Percentiles rank a stretch among this genome's conserved stretches.
Conservation (phyloP, 2,329 filamentous ascomycete species). For the Claviceps pusilla region DNA sequence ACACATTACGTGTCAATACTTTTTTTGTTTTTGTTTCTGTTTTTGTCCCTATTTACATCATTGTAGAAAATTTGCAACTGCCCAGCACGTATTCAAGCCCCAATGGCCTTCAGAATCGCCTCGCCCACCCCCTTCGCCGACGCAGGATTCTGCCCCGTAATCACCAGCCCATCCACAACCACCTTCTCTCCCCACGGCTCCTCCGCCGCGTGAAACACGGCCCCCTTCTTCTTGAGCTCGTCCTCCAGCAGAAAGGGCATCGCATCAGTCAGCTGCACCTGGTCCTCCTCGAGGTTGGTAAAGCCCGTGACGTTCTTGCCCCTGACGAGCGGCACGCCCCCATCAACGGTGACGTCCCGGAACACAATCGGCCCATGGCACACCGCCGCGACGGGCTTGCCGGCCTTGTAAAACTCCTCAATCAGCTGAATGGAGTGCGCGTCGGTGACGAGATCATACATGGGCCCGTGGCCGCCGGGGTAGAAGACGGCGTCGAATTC, state of each 20-base stretch:
- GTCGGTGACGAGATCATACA: conserved; percentile 51
- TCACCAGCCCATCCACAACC: conserved; percentile 34
- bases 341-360: conserved; percentile 36
- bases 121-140: conserved; percentile 36
- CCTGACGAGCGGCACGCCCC: conserved; percentile 36
- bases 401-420: conserved; percentile 43
- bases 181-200: conserved; percentile 35
- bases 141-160: conserved; percentile 44
- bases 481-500: conserved; percentile 50
- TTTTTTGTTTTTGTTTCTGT: neutral
- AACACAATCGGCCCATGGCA: conserved; percentile 56
- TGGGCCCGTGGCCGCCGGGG: conserved; percentile 46
- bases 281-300: conserved; percentile 39
- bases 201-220: conserved; percentile 39
- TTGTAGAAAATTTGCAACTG: too few species aligned
- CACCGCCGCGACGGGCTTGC: conserved; percentile 50
- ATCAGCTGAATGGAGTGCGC: conserved; percentile 42
- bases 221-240: conserved; percentile 35
- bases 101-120: conserved; percentile 33
- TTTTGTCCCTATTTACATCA: neutral
- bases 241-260: conserved; percentile 47
- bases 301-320: conserved; percentile 48
- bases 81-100: conserved; percentile 5
- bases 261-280: conserved; percentile 31
- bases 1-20: neutral